Base-by-base conservation (phyloP, 768 basidiomycete genomes). In the Russula sp. region DNA sequence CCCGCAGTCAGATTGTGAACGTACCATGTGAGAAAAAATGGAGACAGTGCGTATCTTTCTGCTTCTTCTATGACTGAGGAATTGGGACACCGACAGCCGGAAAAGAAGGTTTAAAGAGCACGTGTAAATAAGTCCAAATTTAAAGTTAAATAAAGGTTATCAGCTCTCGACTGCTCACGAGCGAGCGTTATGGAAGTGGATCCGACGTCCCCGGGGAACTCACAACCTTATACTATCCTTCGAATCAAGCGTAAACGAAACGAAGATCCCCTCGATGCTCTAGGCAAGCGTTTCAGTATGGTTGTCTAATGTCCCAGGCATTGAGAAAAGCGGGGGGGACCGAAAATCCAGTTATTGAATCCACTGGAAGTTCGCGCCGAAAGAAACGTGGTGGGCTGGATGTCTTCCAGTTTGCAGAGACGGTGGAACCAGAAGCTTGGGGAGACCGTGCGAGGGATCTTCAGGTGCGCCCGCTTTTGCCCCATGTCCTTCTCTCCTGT, bases 221-320 rank as follows among this genome's bases (percentile, higher is more conserved):
- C 72, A 54, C 80, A 80, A 58, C 73, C 83, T 8, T 88, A 84
- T 70, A 88, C 90, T 0, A 87, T 92, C 69, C 74, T 92, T 36
- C 84, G 91, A 36, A 90, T 92, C 74, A 92, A 92, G 73, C 81
- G 90, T 38, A 92, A 91, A 71, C 80, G 91, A 26, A 88, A 83
- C 40, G 90, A 92, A 68, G 90, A 91, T 71, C 88, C 90, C 40
- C 77, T 92, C 53, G 90, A 92, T 75, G 90, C 88, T 40, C 78
- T 92, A 67, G 87, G 90, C 88, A 76, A 69, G 79, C 73, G 44
- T 66, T 49, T 57, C 26, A 2, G 44, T 57, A 50, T 61, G 26
- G 24, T 56, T 22, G 20, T 34, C 71, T 42, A 67, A 55, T 18
- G 64, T 24, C 63, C 49, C 55, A 55, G 54, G 42, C 44, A 22